Percentiles rank a stretch among this genome's conserved stretches.
Conservation (phyloP, 345 rosid species). For the Excoecaria agallocha region DNA sequence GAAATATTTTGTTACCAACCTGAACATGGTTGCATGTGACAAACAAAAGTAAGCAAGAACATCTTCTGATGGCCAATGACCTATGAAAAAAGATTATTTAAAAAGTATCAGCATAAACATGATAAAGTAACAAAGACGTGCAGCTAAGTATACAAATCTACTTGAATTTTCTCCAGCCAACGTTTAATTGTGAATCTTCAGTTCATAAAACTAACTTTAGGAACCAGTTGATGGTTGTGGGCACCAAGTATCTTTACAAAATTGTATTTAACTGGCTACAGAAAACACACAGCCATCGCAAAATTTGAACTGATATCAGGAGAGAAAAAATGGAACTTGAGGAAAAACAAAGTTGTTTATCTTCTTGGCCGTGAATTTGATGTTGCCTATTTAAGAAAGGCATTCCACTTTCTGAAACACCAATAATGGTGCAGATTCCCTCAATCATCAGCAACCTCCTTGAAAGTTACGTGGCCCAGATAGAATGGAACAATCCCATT, state of each 20-base stretch:
- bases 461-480: not conserved
- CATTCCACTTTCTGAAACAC: not conserved
- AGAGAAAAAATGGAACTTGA: not conserved
- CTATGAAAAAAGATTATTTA: slow-evolving; percentile 35
- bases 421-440: not conserved
- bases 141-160: not conserved
- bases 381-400: no score
- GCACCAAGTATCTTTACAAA: not conserved
- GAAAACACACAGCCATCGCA: not conserved
- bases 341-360: no score
- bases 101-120: slow-evolving; percentile 10
- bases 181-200: not conserved
- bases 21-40: slow-evolving; percentile 63
- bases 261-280: slow-evolving; percentile 5
- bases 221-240: not conserved
- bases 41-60: slow-evolving; percentile 80
- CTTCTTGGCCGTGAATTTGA: no score
- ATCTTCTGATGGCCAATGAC: slow-evolving; percentile 97
- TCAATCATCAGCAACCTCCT: not conserved
- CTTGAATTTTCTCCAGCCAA: not conserved
- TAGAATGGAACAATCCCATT: not conserved
- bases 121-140: slow-evolving; percentile 6
- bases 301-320: not conserved
- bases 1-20: slow-evolving; percentile 40
- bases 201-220: not conserved